phyloP scores from a whole-genome alignment of 1,139 yeast genomes.

The Lodderomyces beijingensis region DNA sequence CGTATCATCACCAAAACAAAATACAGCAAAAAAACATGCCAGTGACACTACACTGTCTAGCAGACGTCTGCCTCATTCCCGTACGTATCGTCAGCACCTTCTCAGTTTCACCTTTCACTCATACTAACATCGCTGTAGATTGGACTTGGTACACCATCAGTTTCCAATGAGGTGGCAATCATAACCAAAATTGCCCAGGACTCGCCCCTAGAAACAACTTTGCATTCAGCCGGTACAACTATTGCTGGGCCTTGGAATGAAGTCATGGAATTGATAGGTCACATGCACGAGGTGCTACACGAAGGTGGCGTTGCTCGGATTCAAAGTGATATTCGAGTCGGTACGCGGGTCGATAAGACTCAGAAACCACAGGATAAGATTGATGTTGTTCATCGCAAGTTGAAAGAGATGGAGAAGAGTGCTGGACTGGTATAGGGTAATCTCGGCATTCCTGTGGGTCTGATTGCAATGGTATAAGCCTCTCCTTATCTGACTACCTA shows the following conservation, averaged over 20 bases:
- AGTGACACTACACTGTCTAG: constrained; percentile 62
- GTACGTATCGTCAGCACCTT: constrained; percentile 8
- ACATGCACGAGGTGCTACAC: constrained; percentile 69
- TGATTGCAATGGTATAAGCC: too few relatives aligned
- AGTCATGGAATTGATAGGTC: constrained; percentile 76
- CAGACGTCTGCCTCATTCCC: constrained; percentile 80
- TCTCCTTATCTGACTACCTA: too few relatives aligned
- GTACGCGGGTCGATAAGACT: constrained; percentile 68
- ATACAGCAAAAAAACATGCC: constrained; percentile 16
- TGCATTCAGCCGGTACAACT: constrained; percentile 90
- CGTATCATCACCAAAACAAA: too few relatives aligned
- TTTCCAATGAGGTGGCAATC: constrained; percentile 71
- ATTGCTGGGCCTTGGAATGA: constrained; percentile 92
- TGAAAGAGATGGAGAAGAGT: too few relatives aligned
- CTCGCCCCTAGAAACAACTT: constrained; percentile 57
- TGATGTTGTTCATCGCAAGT: constrained; percentile 52
- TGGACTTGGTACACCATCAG: constrained; percentile 75
- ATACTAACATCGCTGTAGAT: constrained; percentile 34
- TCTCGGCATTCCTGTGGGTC: too few relatives aligned
- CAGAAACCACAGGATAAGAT: constrained; percentile 69
- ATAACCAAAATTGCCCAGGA: constrained; percentile 60
- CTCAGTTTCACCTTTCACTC: background rate
- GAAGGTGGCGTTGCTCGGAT: constrained; percentile 63
- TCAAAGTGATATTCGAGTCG: constrained; percentile 82
- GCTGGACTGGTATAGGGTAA: too few relatives aligned